phyloP scores from a whole-genome alignment of 352 stramenopile species.

The Thalassiosira sp. region DNA sequence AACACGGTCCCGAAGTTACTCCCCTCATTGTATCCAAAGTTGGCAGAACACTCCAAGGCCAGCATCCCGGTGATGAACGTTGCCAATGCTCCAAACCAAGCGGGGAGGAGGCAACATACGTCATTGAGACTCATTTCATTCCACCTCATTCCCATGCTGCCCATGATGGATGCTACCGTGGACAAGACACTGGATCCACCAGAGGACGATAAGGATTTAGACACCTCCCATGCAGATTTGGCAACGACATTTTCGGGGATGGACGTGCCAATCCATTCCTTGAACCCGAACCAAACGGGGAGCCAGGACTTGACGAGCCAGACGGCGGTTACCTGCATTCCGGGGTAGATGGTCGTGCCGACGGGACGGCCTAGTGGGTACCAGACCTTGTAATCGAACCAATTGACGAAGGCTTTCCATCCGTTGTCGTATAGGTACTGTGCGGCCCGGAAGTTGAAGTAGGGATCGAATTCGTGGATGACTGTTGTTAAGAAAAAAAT shows the following conservation, averaged over 20 bases:
- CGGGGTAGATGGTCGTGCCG: slow-evolving; percentile 87
- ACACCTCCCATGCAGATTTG: slow-evolving; percentile 18
- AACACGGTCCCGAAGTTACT: slow-evolving; percentile 41
- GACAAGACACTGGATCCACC: slow-evolving; percentile 23
- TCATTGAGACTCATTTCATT: slow-evolving; percentile 80
- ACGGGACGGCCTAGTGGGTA: slow-evolving; percentile 82
- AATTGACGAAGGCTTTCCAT: slow-evolving; percentile 95
- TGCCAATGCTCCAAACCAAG: slow-evolving; percentile 81
- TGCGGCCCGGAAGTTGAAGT: slow-evolving; percentile 97
- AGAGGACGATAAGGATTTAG: slow-evolving; percentile 7
- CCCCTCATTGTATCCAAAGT: slow-evolving; percentile 31
- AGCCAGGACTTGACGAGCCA: slow-evolving; percentile 77
- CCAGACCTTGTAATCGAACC: slow-evolving; percentile 94
- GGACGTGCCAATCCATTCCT: slow-evolving; percentile 77
- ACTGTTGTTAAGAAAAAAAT: too few species aligned
- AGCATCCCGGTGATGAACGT: slow-evolving; percentile 49
- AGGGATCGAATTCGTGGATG: slow-evolving; percentile 88
- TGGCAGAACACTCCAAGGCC: slow-evolving; percentile 43
- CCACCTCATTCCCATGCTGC: slow-evolving; percentile 28
- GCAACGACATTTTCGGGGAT: slow-evolving; percentile 41
- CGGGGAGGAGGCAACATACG: slow-evolving; percentile 83
- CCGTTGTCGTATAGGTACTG: slow-evolving; percentile 82
- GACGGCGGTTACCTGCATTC: slow-evolving; percentile 84
- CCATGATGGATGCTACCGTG: slow-evolving; percentile 30
- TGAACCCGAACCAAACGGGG: slow-evolving; percentile 68